Percentiles rank a stretch among this genome's conserved stretches.
These are phyloP conservation scores for Hymenoscyphus scutula DNA, from an alignment of 2,329 filamentous ascomycete species.

Conservation along the genomic window DNA sequence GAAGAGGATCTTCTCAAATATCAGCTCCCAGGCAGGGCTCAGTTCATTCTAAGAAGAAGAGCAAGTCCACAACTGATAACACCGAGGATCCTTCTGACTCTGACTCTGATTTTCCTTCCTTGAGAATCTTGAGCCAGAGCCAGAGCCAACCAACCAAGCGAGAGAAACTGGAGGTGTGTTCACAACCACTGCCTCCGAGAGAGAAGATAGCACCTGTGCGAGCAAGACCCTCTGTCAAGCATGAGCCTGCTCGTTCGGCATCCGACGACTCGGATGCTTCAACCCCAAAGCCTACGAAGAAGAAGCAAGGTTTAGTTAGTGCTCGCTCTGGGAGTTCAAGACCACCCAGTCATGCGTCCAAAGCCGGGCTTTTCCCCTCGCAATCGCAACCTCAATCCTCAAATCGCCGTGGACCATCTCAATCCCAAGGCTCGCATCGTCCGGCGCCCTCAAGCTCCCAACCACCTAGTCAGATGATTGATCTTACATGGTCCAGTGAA, in stretches of 20 bases:
- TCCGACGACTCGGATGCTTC: conserved; percentile 18
- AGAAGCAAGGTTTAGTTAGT: conserved; percentile 2
- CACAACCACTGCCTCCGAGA: conserved; percentile 34
- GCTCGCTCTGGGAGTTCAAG: background rate
- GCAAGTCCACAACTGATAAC: background rate
- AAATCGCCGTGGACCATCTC: background rate
- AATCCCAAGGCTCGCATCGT: background rate
- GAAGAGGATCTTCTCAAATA: conserved; percentile 4
- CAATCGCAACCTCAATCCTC: background rate
- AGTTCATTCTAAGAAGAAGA: conserved; percentile 2
- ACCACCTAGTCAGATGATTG: conserved; percentile 3
- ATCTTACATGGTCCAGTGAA: conserved; percentile 1
- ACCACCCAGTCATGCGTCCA: background rate
- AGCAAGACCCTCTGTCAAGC: conserved; percentile 27
- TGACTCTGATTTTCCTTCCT: conserved; percentile 16
- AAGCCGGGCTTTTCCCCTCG: background rate
- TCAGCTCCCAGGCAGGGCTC: background rate
- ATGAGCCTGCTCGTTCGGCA: background rate
- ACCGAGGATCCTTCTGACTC: background rate
- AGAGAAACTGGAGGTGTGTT: conserved; percentile 16
- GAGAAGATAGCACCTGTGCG: conserved; percentile 21
- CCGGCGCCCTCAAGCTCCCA: background rate
- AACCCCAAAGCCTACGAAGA: conserved; percentile 26
- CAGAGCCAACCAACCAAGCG: background rate
- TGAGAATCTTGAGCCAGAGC: conserved; percentile 9